Evolutionary conservation across 2,329 filamentous ascomycete genomes (phyloP).

Genomic region (Stachybotrys chlorohalonatus): DNA sequence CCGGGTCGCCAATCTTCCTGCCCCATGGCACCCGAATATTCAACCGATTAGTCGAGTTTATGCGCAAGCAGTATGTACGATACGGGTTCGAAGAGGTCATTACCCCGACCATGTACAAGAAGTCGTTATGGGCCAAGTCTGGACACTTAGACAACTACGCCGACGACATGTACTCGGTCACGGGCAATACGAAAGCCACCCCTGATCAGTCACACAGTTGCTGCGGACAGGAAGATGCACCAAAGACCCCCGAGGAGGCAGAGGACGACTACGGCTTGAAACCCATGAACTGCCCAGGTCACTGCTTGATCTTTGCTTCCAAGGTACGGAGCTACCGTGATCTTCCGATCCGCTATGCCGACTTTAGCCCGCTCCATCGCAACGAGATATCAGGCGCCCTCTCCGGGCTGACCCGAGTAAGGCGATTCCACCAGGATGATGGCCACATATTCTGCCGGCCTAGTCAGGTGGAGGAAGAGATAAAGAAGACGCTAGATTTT

Average conservation of each 20-base stretch:
- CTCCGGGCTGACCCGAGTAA: slow-evolving; percentile 73
- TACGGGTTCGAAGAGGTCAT: slow-evolving; percentile 87
- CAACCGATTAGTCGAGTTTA: slow-evolving; percentile 72
- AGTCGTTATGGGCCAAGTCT: slow-evolving; percentile 74
- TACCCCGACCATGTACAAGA: slow-evolving; percentile 86
- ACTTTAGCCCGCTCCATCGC: slow-evolving; percentile 79
- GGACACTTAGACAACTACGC: slow-evolving; percentile 86
- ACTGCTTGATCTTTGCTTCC: slow-evolving; percentile 75
- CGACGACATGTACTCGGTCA: slow-evolving; percentile 85
- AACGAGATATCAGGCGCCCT: slow-evolving; percentile 79
- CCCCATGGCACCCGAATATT: slow-evolving; percentile 76
- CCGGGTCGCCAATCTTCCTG: slow-evolving; percentile 76
- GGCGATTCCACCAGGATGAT: slow-evolving; percentile 85
- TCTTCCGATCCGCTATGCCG: slow-evolving; percentile 73
- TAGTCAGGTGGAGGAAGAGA: slow-evolving; percentile 65
- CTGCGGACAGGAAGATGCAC: slow-evolving; percentile 16
- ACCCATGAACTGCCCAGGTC: slow-evolving; percentile 89
- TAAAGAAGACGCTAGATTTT: slow-evolving; percentile 64
- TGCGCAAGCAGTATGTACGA: slow-evolving; percentile 73
- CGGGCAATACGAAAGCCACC: slow-evolving; percentile 30
- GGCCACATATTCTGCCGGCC: slow-evolving; percentile 84
- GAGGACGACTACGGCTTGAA: slow-evolving; percentile 74
- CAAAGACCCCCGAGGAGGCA: slow-evolving; percentile 39
- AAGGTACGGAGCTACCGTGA: slow-evolving; percentile 68
- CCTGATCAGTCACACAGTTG: slow-evolving; percentile 6